These are phyloP conservation scores for Coffea humblotiana DNA, from an alignment of 305 asterid species.

Conservation along the genomic window DNA sequence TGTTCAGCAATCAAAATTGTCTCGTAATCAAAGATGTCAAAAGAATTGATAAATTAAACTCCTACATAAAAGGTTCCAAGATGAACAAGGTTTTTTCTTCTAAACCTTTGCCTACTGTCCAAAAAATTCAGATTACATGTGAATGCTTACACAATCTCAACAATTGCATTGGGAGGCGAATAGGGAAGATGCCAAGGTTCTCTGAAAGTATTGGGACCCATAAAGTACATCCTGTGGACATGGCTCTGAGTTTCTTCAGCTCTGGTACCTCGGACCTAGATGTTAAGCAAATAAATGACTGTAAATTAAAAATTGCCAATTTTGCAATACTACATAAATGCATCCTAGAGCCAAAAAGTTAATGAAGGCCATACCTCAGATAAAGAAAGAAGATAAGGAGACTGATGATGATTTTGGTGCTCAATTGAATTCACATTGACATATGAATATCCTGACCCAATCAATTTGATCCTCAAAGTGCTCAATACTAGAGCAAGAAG, in stretches of 20 bases:
- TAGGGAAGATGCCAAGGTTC: slow-evolving; percentile 99
- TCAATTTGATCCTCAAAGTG: slow-evolving; percentile 71
- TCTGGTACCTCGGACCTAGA: slow-evolving; percentile 87
- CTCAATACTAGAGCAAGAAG: slow-evolving; percentile 65
- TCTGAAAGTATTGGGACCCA: slow-evolving; percentile 96
- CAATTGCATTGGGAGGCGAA: slow-evolving; percentile 84
- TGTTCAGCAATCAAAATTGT: neutral
- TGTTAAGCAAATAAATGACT: slow-evolving; percentile 8
- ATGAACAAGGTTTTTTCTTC: neutral
- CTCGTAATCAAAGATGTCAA: neutral
- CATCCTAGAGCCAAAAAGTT: slow-evolving; percentile 17
- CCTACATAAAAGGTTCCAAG: neutral
- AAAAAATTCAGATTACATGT: slow-evolving; percentile 13
- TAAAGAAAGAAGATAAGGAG: slow-evolving; percentile 85
- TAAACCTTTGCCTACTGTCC: neutral
- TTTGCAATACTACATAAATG: slow-evolving; percentile 5
- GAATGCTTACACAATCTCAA: slow-evolving; percentile 83
- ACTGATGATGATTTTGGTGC: slow-evolving; percentile 66
- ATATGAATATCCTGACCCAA: slow-evolving; percentile 66
- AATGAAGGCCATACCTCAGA: slow-evolving; percentile 64
- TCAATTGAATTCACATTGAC: slow-evolving; percentile 56
- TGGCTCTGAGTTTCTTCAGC: slow-evolving; percentile 87
- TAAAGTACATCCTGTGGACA: slow-evolving; percentile 92
- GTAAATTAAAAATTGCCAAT: neutral
- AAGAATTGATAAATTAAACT: neutral